These are phyloP conservation scores for Huntiella abstrusa DNA, from an alignment of 2,329 filamentous ascomycete species.

Conservation along the genomic window DNA sequence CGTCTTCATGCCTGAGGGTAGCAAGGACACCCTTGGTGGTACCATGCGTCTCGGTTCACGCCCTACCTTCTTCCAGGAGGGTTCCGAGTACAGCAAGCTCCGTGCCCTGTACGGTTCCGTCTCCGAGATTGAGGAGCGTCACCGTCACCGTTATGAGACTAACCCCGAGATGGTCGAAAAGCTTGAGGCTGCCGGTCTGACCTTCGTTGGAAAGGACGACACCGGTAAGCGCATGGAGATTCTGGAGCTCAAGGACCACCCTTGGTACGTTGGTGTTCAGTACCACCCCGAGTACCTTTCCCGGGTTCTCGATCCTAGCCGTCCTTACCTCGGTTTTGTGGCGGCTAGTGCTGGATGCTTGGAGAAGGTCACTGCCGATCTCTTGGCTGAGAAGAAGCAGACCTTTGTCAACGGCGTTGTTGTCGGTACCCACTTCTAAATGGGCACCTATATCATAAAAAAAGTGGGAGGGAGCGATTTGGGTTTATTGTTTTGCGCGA, in stretches of 20 bases:
- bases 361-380: conserved; percentile 21
- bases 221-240: conserved; percentile 66
- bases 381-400: conserved; percentile 12
- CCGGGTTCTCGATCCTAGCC: conserved; percentile 51
- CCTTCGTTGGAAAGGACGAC: conserved; percentile 65
- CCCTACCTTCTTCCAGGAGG: conserved; percentile 54
- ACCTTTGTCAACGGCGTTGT: conserved; percentile 8
- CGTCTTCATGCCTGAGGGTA: conserved; percentile 74
- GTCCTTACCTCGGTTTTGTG: conserved; percentile 65
- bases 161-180: conserved; percentile 58
- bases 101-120: conserved; percentile 51
- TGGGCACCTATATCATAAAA: no score
- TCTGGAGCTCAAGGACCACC: conserved; percentile 64
- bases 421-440: conserved; percentile 10
- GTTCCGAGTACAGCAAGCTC: conserved; percentile 60
- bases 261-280: conserved; percentile 68
- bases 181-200: conserved; percentile 49
- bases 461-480: no score
- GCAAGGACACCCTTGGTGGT: conserved; percentile 42
- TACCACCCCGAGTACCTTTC: conserved; percentile 77
- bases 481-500: no score
- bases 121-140: conserved; percentile 46
- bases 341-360: conserved; percentile 56
- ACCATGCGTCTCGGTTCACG: conserved; percentile 74
- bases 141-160: conserved; percentile 80